Evolutionary conservation across 768 basidiomycete species (phyloP).

Genomic region (Lentinus brumalis): DNA sequence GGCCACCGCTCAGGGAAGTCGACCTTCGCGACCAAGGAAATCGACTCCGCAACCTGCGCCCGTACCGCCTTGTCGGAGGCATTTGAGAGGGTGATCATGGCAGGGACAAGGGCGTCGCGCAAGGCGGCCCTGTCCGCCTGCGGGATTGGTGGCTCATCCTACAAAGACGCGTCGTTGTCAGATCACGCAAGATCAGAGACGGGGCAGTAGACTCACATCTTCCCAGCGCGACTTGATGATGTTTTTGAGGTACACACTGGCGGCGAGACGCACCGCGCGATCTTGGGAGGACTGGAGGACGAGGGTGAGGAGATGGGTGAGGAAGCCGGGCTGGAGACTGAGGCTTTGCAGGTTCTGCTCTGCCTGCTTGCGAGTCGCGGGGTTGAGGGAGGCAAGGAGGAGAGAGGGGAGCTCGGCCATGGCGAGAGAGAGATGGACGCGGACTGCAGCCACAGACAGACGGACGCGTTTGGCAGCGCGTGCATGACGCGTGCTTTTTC

Average conservation of each 20-base stretch:
- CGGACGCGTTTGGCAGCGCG: neutral
- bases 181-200: neutral
- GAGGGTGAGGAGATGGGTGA: constrained; percentile 75
- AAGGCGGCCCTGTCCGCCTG: constrained; percentile 73
- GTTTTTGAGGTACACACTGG: constrained; percentile 92
- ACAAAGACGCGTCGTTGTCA: constrained; percentile 10
- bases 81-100: constrained; percentile 85
- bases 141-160: constrained; percentile 75
- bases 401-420: constrained; percentile 74
- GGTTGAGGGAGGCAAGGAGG: constrained; percentile 71
- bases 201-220: constrained; percentile 53
- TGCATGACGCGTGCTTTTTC: neutral
- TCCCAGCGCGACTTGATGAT: constrained; percentile 86
- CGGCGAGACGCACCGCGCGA: constrained; percentile 77
- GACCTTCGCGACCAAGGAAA: constrained; percentile 85
- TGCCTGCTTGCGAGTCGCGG: constrained; percentile 73
- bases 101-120: constrained; percentile 78
- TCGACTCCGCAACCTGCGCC: constrained; percentile 89
- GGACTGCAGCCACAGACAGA: constrained; percentile 5
- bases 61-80: constrained; percentile 72
- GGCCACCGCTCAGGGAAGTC: constrained; percentile 93
- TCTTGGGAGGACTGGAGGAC: constrained; percentile 68
- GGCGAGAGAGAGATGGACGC: neutral
- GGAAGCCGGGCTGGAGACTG: constrained; percentile 76
- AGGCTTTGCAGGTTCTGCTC: constrained; percentile 73